Conservation (phyloP, 495 filamentous ascomycete species). For the Delitschia confertaspora region DNA sequence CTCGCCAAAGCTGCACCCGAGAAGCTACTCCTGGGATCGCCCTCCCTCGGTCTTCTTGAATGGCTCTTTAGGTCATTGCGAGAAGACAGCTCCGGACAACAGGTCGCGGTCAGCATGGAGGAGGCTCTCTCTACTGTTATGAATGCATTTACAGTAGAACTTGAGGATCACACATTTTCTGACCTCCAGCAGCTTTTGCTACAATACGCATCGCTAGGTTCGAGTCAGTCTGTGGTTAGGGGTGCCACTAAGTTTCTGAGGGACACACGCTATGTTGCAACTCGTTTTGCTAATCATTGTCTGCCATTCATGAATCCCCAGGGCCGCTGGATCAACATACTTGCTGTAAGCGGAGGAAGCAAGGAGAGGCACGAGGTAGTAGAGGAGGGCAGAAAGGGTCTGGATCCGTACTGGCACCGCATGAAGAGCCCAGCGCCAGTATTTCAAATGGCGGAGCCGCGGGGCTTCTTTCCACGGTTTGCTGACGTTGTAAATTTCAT, state of each 20-base stretch:
- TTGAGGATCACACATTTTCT: constrained; percentile 39
- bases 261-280: constrained; percentile 68
- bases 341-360: constrained; percentile 58
- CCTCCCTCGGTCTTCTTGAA: constrained; percentile 52
- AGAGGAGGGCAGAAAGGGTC: constrained; percentile 83
- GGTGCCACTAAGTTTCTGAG: constrained; percentile 36
- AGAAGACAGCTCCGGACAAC: constrained; percentile 64
- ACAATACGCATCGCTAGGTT: constrained; percentile 30
- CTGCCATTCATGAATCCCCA: constrained; percentile 67
- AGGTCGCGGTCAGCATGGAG: constrained; percentile 78
- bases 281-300: constrained; percentile 86
- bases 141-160: constrained; percentile 44
- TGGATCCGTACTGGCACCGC: constrained; percentile 71
- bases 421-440: constrained; percentile 44
- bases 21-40: constrained; percentile 47
- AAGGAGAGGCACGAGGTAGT: constrained; percentile 68
- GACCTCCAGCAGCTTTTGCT: constrained; percentile 42
- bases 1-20: constrained; percentile 47
- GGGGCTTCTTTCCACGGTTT: constrained; percentile 32
- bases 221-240: constrained; percentile 22
- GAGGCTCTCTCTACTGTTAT: constrained; percentile 75
- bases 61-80: constrained; percentile 79
- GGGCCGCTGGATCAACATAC: constrained; percentile 79
- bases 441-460: not conserved
- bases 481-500: constrained; percentile 30